Conservation (phyloP, 139 green algal species). For the Chlamydomonas incerta region DNA sequence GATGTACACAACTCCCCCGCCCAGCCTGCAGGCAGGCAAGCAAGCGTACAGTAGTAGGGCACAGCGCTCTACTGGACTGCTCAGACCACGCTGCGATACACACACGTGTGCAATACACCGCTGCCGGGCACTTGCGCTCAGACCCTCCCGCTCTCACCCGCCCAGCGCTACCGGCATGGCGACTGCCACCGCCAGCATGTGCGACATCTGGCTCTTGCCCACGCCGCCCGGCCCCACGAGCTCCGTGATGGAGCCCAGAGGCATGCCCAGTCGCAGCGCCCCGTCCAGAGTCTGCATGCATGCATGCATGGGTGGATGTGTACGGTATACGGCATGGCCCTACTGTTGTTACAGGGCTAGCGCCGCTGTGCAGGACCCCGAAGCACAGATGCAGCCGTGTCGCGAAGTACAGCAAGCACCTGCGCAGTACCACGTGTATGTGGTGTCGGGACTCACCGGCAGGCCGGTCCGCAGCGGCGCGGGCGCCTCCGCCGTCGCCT, state of each 20-base stretch:
- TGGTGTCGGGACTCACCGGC: neutral
- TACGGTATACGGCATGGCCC: too few relatives aligned
- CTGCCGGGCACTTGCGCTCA: neutral
- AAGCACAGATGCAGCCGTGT: too few relatives aligned
- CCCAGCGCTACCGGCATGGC: neutral
- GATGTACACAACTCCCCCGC: constrained; percentile 37
- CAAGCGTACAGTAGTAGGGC: neutral
- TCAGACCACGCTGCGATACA: too few relatives aligned
- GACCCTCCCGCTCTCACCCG: neutral
- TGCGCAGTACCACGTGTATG: too few relatives aligned
- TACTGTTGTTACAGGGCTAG: too few relatives aligned
- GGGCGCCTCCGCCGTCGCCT: neutral
- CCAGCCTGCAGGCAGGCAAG: neutral
- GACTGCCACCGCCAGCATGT: constrained; percentile 12
- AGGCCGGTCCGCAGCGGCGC: constrained; percentile 13
- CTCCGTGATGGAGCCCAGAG: constrained; percentile 69
- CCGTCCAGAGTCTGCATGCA: constrained; percentile 54
- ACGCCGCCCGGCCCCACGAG: constrained; percentile 56
- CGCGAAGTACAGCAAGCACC: too few relatives aligned
- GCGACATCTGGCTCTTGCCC: constrained; percentile 51
- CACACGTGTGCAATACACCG: too few relatives aligned
- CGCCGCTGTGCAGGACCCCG: too few relatives aligned
- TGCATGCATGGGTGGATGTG: neutral
- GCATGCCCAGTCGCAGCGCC: constrained; percentile 62
- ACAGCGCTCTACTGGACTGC: neutral